Evolutionary conservation across 495 filamentous ascomycete species (phyloP).

Genomic region (Penicillium arizonense): DNA sequence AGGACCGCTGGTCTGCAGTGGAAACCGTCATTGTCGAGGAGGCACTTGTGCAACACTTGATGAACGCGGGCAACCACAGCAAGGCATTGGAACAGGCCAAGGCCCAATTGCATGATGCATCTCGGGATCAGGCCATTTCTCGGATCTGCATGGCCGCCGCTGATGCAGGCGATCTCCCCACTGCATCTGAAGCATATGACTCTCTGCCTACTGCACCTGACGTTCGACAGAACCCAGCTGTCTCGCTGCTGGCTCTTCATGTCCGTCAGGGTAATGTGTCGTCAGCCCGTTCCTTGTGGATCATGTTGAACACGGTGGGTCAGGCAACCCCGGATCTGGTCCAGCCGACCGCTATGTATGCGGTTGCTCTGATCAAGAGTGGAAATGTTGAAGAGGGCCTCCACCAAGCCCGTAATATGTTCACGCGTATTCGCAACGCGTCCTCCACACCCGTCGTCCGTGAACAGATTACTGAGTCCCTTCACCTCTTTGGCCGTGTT

Average conservation of each 20-base stretch:
- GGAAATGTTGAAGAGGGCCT: slow-evolving; percentile 76
- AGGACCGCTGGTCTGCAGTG: slow-evolving; percentile 52
- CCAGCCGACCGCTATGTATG: slow-evolving; percentile 84
- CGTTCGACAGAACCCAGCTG: slow-evolving; percentile 62
- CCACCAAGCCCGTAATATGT: slow-evolving; percentile 75
- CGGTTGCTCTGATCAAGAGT: slow-evolving; percentile 75
- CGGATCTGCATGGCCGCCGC: slow-evolving; percentile 68
- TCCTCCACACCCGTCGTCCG: slow-evolving; percentile 41
- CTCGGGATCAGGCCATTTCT: slow-evolving; percentile 54
- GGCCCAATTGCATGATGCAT: slow-evolving; percentile 44
- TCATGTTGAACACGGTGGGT: slow-evolving; percentile 60
- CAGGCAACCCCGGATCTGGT: slow-evolving; percentile 65
- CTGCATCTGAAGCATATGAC: slow-evolving; percentile 67
- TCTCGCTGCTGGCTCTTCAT: slow-evolving; percentile 81
- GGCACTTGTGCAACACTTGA: slow-evolving; percentile 71
- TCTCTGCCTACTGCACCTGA: slow-evolving; percentile 47
- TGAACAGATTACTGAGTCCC: slow-evolving; percentile 84
- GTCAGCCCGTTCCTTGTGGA: slow-evolving; percentile 74
- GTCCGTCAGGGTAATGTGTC: slow-evolving; percentile 76
- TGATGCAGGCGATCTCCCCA: slow-evolving; percentile 69
- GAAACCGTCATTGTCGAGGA: slow-evolving; percentile 67
- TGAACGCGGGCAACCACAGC: slow-evolving; percentile 60
- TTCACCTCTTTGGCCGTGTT: slow-evolving; percentile 69
- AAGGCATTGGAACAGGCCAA: slow-evolving; percentile 67
- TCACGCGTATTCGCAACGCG: slow-evolving; percentile 66